These are phyloP conservation scores for Vitis hybrid DNA, from an alignment of 177 flowering plant species.

Conservation along the genomic window DNA sequence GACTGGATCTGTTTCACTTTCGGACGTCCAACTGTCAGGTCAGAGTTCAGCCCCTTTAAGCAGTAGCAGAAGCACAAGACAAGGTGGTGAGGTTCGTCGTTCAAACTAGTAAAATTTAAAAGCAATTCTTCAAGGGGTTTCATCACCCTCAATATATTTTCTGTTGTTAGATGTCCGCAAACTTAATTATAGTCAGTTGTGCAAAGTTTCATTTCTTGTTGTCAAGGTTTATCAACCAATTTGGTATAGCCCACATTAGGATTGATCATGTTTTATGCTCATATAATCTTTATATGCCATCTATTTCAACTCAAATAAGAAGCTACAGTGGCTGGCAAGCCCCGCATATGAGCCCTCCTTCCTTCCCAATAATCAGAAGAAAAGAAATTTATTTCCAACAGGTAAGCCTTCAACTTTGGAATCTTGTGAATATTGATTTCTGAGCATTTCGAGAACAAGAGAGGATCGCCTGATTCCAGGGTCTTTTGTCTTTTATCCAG, in stretches of 20 bases:
- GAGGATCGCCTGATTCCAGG: too few relatives aligned
- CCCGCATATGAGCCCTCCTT: not conserved
- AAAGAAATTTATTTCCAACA: not conserved
- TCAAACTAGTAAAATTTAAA: slow-evolving; percentile 17
- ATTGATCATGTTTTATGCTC: slow-evolving; percentile 8
- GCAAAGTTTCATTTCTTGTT: slow-evolving; percentile 11
- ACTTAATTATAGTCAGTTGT: slow-evolving; percentile 18
- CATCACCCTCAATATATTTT: not conserved
- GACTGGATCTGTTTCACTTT: slow-evolving; percentile 24
- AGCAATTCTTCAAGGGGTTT: slow-evolving; percentile 5
- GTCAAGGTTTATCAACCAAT: slow-evolving; percentile 5
- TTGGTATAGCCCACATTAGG: slow-evolving; percentile 9
- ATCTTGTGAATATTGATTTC: not conserved
- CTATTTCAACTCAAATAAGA: slow-evolving; percentile 2
- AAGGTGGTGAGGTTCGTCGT: slow-evolving; percentile 28
- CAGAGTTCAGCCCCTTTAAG: slow-evolving; percentile 31
- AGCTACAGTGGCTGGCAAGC: slow-evolving; percentile 9
- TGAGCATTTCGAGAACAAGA: not conserved
- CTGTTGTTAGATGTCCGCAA: slow-evolving; percentile 10
- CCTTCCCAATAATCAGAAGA: slow-evolving; percentile 12
- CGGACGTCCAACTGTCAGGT: slow-evolving; percentile 29
- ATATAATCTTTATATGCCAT: slow-evolving; percentile 1
- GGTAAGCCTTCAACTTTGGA: slow-evolving; percentile 5
- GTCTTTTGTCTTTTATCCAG: too few relatives aligned
- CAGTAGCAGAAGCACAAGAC: slow-evolving; percentile 32